Evolutionary conservation across 345 rosid species (phyloP).

Genomic region (Lepidium africanum): DNA sequence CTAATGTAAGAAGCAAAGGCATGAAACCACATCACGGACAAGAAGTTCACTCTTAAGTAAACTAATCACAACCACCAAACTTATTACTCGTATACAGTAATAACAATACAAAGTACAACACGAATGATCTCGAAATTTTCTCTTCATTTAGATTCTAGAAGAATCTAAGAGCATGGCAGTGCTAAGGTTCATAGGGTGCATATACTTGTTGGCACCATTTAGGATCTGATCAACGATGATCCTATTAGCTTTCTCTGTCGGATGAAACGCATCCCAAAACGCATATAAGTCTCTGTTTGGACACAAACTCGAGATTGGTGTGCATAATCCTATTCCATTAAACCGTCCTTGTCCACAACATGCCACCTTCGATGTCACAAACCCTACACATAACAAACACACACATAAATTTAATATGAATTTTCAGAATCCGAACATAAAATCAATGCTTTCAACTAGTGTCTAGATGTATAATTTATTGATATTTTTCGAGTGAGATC

Average conservation of each 20-base stretch:
- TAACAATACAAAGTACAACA: constrained; percentile 4
- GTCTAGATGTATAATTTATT: not conserved
- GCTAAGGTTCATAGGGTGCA: constrained; percentile 73
- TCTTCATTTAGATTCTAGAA: constrained; percentile 11
- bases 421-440: not conserved
- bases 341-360: constrained; percentile 75
- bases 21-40: constrained; percentile 1
- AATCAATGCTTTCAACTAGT: constrained; percentile 4
- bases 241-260: constrained; percentile 60
- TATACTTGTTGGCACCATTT: constrained; percentile 42
- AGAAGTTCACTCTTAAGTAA: not conserved
- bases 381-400: constrained; percentile 33
- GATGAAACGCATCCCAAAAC: constrained; percentile 80
- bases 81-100: not conserved
- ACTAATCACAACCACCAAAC: constrained; percentile 2
- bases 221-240: constrained; percentile 42
- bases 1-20: not conserved
- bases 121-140: not conserved
- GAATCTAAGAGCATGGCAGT: constrained; percentile 52
- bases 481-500: not conserved
- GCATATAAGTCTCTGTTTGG: constrained; percentile 47
- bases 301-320: constrained; percentile 55
- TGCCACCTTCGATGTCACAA: constrained; percentile 59
- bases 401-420: not conserved
- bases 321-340: constrained; percentile 71